phyloP scores from a whole-genome alignment of 257 asterid species.

The Solanum peruvianum region DNA sequence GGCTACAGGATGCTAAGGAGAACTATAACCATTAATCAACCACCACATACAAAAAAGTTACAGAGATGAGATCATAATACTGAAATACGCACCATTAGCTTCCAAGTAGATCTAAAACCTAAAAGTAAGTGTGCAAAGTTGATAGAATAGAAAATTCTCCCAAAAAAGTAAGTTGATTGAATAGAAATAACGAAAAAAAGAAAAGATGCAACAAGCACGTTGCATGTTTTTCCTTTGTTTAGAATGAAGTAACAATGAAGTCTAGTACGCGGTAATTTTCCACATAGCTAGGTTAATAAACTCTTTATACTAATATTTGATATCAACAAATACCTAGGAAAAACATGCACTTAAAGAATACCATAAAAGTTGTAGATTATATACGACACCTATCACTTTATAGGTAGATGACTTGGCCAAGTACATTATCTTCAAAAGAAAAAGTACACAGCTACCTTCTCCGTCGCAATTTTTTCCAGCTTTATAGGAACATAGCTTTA shows the following conservation, averaged over 20 bases:
- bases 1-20: not conserved
- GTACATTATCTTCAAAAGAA: not conserved
- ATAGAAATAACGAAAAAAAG: not conserved
- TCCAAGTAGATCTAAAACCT: not conserved
- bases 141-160: not conserved
- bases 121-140: not conserved
- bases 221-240: not conserved
- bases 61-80: not conserved
- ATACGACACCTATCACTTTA: not conserved
- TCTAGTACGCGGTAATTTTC: not conserved
- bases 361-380: not conserved
- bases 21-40: not conserved
- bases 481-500: not conserved
- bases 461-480: not conserved
- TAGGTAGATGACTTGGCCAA: not conserved
- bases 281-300: not conserved
- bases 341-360: not conserved
- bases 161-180: not conserved
- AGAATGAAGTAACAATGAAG: not conserved
- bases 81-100: not conserved
- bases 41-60: not conserved
- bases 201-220: not conserved
- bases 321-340: not conserved
- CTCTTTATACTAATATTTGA: not conserved
- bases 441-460: not conserved